phyloP scores from a whole-genome alignment of 306 rosid genomes.

The Acacia acuminata region DNA sequence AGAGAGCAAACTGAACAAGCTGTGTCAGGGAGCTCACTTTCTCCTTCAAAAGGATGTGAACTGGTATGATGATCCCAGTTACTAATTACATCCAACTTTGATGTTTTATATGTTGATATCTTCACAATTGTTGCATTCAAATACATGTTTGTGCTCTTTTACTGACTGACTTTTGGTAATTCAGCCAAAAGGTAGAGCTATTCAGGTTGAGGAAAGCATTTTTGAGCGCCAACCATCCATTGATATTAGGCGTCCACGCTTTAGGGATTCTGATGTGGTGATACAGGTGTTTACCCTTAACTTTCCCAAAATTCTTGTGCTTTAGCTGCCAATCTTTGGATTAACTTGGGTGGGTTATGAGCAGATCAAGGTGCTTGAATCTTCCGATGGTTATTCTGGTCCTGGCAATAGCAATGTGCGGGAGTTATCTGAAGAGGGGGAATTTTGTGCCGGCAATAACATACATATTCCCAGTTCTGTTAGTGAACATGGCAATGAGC shows the following conservation, averaged over 20 bases:
- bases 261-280: slow-evolving; percentile 66
- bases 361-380: slow-evolving; percentile 60
- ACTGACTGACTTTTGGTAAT: slow-evolving; percentile 36
- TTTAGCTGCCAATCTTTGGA: slow-evolving; percentile 19
- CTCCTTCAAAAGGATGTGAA: slow-evolving; percentile 37
- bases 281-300: slow-evolving; percentile 59
- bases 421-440: slow-evolving; percentile 41
- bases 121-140: slow-evolving; percentile 21
- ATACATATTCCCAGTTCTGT: slow-evolving; percentile 29
- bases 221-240: slow-evolving; percentile 72
- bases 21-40: slow-evolving; percentile 30
- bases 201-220: slow-evolving; percentile 59
- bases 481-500: slow-evolving; percentile 36
- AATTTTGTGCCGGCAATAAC: slow-evolving; percentile 32
- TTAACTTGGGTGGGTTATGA: slow-evolving; percentile 40
- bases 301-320: slow-evolving; percentile 23
- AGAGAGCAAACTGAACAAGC: slow-evolving; percentile 38
- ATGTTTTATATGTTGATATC: slow-evolving; percentile 18
- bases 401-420: slow-evolving; percentile 36
- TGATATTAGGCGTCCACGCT: slow-evolving; percentile 47
- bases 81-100: slow-evolving; percentile 17
- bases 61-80: slow-evolving; percentile 43
- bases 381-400: slow-evolving; percentile 44
- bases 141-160: slow-evolving; percentile 22
- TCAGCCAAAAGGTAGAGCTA: slow-evolving; percentile 75